Conservation (phyloP, 768 basidiomycete genomes). For the Terana coerulea region DNA sequence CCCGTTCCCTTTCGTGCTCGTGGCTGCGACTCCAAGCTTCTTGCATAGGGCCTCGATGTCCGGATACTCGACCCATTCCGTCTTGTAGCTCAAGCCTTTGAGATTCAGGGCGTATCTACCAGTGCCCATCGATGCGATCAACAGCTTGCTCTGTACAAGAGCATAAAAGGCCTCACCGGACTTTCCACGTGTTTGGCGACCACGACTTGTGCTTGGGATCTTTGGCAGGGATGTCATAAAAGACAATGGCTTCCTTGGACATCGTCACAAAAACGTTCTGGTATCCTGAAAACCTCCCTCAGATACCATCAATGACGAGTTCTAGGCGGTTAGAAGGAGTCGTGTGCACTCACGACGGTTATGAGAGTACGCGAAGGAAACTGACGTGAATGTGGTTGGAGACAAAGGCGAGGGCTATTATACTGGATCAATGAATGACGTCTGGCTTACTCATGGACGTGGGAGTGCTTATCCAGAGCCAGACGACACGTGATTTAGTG, state of each 20-base stretch:
- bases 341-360: too few species aligned
- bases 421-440: too few species aligned
- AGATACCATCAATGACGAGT: too few species aligned
- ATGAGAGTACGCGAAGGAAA: too few species aligned
- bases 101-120: constrained; percentile 29
- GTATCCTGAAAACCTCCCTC: too few species aligned
- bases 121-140: constrained; percentile 1
- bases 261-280: too few species aligned
- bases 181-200: constrained; percentile 46
- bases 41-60: constrained; percentile 35
- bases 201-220: constrained; percentile 26
- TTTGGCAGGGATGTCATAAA: constrained; percentile 25
- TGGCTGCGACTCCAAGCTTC: constrained; percentile 30
- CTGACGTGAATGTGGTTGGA: too few species aligned
- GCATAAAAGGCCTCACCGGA: constrained; percentile 30
- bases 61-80: constrained; percentile 41
- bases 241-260: constrained; percentile 12
- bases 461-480: too few species aligned
- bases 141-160: constrained; percentile 25
- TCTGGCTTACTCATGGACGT: too few species aligned
- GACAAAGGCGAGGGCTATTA: too few species aligned
- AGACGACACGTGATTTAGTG: too few species aligned
- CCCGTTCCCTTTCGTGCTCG: constrained; percentile 15
- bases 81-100: constrained; percentile 35
- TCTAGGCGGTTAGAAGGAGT: too few species aligned